These are phyloP conservation scores for Fusarium sp. DNA, from an alignment of 2,329 filamentous ascomycete species.

Conservation along the genomic window DNA sequence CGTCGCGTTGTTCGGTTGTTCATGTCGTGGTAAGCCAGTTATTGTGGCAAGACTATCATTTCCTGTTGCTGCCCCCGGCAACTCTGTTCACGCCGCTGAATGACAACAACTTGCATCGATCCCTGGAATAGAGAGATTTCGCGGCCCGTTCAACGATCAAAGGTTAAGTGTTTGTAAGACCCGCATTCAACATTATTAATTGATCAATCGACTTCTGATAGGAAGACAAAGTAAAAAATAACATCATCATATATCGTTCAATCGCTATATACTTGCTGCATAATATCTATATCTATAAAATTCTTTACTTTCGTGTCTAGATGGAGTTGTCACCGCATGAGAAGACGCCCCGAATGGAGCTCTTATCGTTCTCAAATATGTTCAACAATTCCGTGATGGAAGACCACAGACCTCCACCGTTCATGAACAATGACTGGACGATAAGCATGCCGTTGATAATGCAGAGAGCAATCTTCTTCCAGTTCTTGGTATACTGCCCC, in stretches of 20 bases:
- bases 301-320: background rate
- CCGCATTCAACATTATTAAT: background rate
- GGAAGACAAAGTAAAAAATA: background rate
- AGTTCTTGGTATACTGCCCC: slow-evolving; percentile 29
- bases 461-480: slow-evolving; percentile 33
- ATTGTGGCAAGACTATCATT: no score
- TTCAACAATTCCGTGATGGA: slow-evolving; percentile 43
- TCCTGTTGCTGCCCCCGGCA: fast-evolving
- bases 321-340: slow-evolving; percentile 47
- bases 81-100: background rate
- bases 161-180: background rate
- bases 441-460: slow-evolving; percentile 44
- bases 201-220: no score
- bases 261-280: slow-evolving; percentile 2
- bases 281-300: background rate
- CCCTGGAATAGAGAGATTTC: background rate
- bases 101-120: background rate
- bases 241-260: slow-evolving; percentile 5
- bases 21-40: no score
- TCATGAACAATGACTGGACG: slow-evolving; percentile 47
- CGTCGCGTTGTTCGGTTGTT: fast-evolving
- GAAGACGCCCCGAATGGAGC: slow-evolving; percentile 43
- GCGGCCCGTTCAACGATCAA: fast-evolving
- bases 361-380: slow-evolving; percentile 39
- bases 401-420: slow-evolving; percentile 47